Base-by-base conservation (phyloP, 768 basidiomycete species). In the Suillus paluster region DNA sequence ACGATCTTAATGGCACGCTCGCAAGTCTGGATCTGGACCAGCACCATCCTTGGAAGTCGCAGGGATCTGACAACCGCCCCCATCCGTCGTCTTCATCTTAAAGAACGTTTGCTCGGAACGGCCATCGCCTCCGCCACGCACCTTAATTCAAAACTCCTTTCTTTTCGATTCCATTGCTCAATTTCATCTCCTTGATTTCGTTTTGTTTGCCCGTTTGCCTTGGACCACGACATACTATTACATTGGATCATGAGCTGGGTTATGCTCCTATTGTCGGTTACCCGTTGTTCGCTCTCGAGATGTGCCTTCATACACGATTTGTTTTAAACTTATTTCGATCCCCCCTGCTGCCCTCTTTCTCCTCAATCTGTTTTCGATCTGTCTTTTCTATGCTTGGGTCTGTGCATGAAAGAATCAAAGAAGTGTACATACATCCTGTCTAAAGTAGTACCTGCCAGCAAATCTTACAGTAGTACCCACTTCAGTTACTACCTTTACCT, bases 1-100 rank as follows among this genome's bases (percentile, higher is more conserved):
- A 85, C 42, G 90, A 92, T 73, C 73, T 94, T 57, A 92, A 90
- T 67, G 88, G 89, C 23, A 91, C 88, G 33, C 80, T 94, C 42
- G 89, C 91, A 38, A 91, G 87, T 71, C 83, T 93, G 17, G 83
- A 91, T 65, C 76, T 93, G 60, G 88, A 87, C 68, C 66, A 75
- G 62, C 73, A 70, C 60, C 70, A 61, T 34, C 71, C 72, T n/a
- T 79, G 78, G 78, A 74, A 66, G 62, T 60, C 57, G 33, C 64
- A 12, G 69, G 69, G 38, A 66, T 19, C 48, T 30, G 60, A 57
- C 68, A 64, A 33, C 56, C 58, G 33, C 60, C 23, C 11, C 4
- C 68, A 52, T 60, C 67, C 60, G 71, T 57, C 73, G 58, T 62
- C 57, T 50, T 33, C 48, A 4, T 64, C 52, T 34, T 48, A 50